These are phyloP conservation scores for Aspergillus aculeatinus DNA, from an alignment of 2,329 filamentous ascomycete genomes.

Conservation along the genomic window DNA sequence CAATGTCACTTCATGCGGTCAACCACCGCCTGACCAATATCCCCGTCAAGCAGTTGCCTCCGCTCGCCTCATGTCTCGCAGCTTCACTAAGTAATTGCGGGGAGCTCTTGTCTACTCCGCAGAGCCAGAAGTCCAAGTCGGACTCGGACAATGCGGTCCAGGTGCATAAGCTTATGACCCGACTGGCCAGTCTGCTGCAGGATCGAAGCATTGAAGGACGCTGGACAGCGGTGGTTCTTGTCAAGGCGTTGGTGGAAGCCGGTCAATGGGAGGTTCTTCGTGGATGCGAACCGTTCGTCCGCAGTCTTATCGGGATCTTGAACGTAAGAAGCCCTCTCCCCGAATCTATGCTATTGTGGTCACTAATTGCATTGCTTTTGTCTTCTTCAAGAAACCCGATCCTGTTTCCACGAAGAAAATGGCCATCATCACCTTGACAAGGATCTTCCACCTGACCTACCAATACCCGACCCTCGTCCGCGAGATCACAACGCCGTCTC, in stretches of 20 bases:
- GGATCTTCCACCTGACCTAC: conserved; percentile 80
- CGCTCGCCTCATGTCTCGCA: conserved; percentile 68
- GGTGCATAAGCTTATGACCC: conserved; percentile 78
- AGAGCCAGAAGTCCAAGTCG: conserved; percentile 60
- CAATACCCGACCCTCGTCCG: conserved; percentile 78
- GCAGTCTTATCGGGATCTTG: conserved; percentile 70
- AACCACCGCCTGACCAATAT: conserved; percentile 64
- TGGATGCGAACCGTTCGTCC: conserved; percentile 72
- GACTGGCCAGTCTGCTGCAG: conserved; percentile 73
- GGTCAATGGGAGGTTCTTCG: conserved; percentile 81
- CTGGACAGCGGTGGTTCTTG: conserved; percentile 73
- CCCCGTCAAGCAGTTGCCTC: conserved; percentile 70
- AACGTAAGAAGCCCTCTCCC: conserved; percentile 52
- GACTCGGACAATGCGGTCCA: conserved; percentile 67
- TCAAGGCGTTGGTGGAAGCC: conserved; percentile 78
- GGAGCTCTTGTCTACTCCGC: conserved; percentile 62
- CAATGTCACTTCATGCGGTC: conserved; percentile 43
- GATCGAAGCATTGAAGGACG: conserved; percentile 72
- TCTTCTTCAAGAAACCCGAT: conserved; percentile 68
- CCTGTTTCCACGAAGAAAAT: conserved; percentile 72
- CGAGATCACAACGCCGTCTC: conserved; percentile 81
- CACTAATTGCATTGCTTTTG: conserved; percentile 14
- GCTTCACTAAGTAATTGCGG: conserved; percentile 55
- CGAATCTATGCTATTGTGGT: background rate
- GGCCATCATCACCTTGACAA: conserved; percentile 71